A percentile compares a stretch with the other conserved stretches of the same genome.
phyloP scores from a whole-genome alignment of 208 protist genomes.

The Porcisia hertigi region DNA sequence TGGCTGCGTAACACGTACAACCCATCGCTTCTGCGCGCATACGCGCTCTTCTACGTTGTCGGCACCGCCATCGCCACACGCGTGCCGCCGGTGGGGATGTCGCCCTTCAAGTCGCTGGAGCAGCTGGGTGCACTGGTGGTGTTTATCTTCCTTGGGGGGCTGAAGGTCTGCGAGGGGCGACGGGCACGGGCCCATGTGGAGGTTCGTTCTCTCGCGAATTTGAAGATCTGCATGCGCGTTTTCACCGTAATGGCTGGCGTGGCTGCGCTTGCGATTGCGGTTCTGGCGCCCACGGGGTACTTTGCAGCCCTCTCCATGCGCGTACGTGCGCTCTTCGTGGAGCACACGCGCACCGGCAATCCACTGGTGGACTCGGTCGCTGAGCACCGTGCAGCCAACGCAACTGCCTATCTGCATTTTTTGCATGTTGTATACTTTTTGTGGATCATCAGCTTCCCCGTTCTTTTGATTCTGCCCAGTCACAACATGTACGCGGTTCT shows the following conservation, averaged over 20 bases:
- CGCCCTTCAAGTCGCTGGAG: constrained; percentile 93
- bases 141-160: constrained; percentile 55
- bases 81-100: constrained; percentile 94
- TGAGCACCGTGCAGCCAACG: constrained; percentile 41
- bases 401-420: no score
- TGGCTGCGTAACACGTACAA: constrained; percentile 79
- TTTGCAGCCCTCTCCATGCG: constrained; percentile 58
- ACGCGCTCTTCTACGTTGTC: constrained; percentile 94
- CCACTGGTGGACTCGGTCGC: constrained; percentile 83
- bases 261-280: constrained; percentile 24
- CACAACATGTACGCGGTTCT: no score
- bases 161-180: constrained; percentile 36
- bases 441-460: constrained; percentile 39
- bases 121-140: constrained; percentile 94
- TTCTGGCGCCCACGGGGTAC: constrained; percentile 49
- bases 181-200: constrained; percentile 23
- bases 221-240: constrained; percentile 36
- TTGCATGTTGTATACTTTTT: no score
- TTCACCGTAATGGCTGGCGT: constrained; percentile 27
- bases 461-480: no score
- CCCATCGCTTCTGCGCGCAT: constrained; percentile 91
- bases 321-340: constrained; percentile 69
- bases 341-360: constrained; percentile 77
- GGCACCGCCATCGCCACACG: constrained; percentile 95
- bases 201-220: constrained; percentile 29